Percentiles rank a stretch among this genome's conserved stretches.
Conservation (phyloP, 306 rosid species). For the Cicer cuneatum region DNA sequence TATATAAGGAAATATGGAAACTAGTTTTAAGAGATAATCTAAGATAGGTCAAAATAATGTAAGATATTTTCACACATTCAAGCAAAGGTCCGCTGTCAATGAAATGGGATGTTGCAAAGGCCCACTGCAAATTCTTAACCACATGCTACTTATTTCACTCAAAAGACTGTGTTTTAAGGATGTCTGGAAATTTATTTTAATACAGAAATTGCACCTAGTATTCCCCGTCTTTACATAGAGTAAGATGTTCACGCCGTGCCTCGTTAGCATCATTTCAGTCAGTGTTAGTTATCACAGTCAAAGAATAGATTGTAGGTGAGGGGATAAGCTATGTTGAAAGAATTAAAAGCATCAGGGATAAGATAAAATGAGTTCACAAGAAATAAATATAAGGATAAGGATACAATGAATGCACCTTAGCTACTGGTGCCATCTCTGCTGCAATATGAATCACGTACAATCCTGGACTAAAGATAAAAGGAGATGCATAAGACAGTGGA, state of each 20-base stretch:
- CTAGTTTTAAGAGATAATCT: background rate
- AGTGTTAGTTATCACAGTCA: slow-evolving; percentile 15
- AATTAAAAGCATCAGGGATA: background rate
- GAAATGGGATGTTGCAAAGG: slow-evolving; percentile 22
- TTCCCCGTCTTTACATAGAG: slow-evolving; percentile 3
- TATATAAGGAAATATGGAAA: background rate
- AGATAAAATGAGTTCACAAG: slow-evolving; percentile 21
- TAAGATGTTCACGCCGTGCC: slow-evolving; percentile 18
- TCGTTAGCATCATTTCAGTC: slow-evolving; percentile 29
- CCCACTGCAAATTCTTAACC: slow-evolving; percentile 8
- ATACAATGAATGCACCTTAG: slow-evolving; percentile 70
- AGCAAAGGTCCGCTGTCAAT: background rate
- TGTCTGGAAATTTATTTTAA: slow-evolving; percentile 3
- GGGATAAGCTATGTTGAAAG: background rate
- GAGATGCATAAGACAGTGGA: slow-evolving; percentile 52
- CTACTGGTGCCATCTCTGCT: slow-evolving; percentile 99
- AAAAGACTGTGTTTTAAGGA: slow-evolving; percentile 11
- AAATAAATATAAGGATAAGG: slow-evolving; percentile 31
- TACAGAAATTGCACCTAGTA: slow-evolving; percentile 11
- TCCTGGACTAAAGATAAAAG: slow-evolving; percentile 77
- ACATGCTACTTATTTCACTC: slow-evolving; percentile 5
- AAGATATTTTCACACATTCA: background rate
- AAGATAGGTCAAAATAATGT: background rate
- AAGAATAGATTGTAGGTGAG: slow-evolving; percentile 1
- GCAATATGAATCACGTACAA: slow-evolving; percentile 87